Conservation (phyloP, 345 rosid species). For the Citrus unshiu region DNA sequence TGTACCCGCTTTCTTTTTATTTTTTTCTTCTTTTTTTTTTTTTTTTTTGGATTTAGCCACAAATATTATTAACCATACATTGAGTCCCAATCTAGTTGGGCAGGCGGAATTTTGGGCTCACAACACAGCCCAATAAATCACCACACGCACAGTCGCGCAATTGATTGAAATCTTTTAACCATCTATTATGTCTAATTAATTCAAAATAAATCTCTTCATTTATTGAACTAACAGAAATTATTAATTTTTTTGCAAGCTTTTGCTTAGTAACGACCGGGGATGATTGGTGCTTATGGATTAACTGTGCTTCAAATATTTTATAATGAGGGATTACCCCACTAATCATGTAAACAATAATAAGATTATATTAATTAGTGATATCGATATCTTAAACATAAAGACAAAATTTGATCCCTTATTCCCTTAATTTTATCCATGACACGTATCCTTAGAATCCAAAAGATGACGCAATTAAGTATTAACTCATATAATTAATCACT, state of each 20-base stretch:
- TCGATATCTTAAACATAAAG: constrained; percentile 6
- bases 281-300: no score
- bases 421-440: constrained; percentile 10
- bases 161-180: no score
- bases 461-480: neutral
- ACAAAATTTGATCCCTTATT: constrained; percentile 19
- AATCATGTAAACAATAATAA: neutral
- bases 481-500: neutral
- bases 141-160: no score
- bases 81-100: no score
- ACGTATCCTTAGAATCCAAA: constrained; percentile 34
- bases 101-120: no score
- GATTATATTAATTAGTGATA: neutral
- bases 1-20: no score
- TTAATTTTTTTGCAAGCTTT: no score
- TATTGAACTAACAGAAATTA: neutral
- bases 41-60: neutral
- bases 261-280: neutral
- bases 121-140: no score
- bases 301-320: neutral
- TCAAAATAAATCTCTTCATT: neutral
- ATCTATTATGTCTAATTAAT: no score
- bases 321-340: neutral
- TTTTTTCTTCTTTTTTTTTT: no score
- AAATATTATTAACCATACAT: no score